Conservation (phyloP, 2,329 filamentous ascomycete genomes). For the Ophiostoma ulmi region DNA sequence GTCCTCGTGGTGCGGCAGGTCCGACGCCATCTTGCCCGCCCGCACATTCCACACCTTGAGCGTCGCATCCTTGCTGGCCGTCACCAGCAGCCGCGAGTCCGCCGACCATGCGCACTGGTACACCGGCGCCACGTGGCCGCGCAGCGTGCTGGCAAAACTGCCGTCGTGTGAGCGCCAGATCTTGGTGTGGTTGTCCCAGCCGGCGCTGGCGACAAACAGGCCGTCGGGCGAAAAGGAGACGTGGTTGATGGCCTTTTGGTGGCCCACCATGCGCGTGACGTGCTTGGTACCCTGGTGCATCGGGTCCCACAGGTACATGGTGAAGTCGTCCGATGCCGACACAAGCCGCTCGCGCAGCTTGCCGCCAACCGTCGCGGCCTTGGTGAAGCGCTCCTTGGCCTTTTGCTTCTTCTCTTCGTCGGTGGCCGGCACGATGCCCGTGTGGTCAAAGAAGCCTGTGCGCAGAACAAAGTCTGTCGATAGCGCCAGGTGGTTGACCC, state of each 20-base stretch:
- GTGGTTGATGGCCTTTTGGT: constrained; percentile 95
- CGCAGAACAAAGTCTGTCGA: constrained; percentile 87
- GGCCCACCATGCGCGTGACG: constrained; percentile 80
- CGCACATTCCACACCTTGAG: constrained; percentile 92
- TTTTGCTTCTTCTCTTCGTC: constrained; percentile 67
- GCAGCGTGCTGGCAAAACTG: constrained; percentile 78
- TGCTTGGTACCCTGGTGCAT: constrained; percentile 69
- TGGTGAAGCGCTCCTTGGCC: constrained; percentile 77
- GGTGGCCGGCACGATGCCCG: constrained; percentile 56
- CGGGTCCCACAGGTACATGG: constrained; percentile 93
- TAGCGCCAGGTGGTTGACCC: constrained; percentile 90
- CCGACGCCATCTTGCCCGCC: constrained; percentile 70
- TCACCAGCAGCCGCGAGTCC: constrained; percentile 83
- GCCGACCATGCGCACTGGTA: constrained; percentile 92
- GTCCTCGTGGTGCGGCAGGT: constrained; percentile 85
- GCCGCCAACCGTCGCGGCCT: constrained; percentile 71
- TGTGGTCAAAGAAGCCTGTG: constrained; percentile 83
- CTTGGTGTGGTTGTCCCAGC: constrained; percentile 94
- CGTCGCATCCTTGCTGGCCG: constrained; percentile 85
- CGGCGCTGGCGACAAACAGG: constrained; percentile 75
- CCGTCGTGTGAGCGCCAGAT: constrained; percentile 74
- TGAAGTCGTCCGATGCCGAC: constrained; percentile 84
- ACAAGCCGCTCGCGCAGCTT: constrained; percentile 78
- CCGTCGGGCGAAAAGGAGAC: constrained; percentile 92
- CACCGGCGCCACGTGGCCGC: constrained; percentile 83